These are phyloP conservation scores for Angomonas ambiguus DNA, from an alignment of 208 protist species.

Conservation along the genomic window DNA sequence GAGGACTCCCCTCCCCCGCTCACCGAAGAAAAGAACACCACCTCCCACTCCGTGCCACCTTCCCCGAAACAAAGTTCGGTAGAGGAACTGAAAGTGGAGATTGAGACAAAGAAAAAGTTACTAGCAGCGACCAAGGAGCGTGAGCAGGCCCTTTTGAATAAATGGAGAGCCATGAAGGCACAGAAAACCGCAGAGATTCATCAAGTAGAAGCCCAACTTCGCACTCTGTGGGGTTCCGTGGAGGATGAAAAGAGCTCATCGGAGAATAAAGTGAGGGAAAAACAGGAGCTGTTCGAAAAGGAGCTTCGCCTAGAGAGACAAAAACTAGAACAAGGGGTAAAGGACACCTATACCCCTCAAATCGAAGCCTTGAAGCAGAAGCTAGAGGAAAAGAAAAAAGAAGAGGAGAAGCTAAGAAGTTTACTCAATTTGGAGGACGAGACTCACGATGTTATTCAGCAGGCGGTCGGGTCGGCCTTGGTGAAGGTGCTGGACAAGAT, in stretches of 20 bases:
- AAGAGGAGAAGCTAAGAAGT: constrained; percentile 44
- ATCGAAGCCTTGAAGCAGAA: constrained; percentile 32
- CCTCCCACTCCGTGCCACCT: background rate
- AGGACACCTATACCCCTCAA: constrained; percentile 41
- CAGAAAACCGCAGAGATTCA: constrained; percentile 65
- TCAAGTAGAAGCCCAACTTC: constrained; percentile 56
- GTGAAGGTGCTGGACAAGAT: constrained; percentile 46
- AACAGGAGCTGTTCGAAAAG: constrained; percentile 47
- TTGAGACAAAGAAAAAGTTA: constrained; percentile 58
- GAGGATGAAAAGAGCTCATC: constrained; percentile 54
- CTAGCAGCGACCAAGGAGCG: constrained; percentile 40
- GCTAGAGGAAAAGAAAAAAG: constrained; percentile 31
- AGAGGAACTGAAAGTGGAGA: constrained; percentile 44
- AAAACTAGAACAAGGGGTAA: constrained; percentile 42
- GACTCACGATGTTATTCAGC: constrained; percentile 35
- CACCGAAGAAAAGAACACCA: too few species aligned
- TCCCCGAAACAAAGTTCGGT: constrained; percentile 29
- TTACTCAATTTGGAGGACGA: constrained; percentile 38
- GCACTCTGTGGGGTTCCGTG: constrained; percentile 32
- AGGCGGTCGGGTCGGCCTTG: constrained; percentile 49
- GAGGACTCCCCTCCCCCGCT: background rate
- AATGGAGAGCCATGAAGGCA: constrained; percentile 60
- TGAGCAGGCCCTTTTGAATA: constrained; percentile 49
- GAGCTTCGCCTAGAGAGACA: constrained; percentile 37
- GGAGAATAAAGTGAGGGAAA: constrained; percentile 39